Evolutionary conservation across 176 grass and related monocot species (phyloP).

Genomic region (Echinochloa phyllopogon): DNA sequence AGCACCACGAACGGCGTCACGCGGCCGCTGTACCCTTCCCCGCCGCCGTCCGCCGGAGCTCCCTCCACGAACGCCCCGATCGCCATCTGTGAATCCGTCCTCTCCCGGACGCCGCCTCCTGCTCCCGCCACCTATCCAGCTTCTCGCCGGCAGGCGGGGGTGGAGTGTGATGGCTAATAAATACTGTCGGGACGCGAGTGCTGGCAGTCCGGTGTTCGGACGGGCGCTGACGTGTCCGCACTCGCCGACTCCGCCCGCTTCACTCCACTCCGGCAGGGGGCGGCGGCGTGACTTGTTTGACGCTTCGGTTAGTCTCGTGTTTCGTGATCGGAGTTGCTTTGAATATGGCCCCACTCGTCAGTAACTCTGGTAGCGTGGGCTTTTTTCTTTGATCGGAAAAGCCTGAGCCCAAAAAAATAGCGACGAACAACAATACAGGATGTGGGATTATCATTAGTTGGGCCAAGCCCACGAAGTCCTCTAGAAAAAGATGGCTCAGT

Average conservation of each 20-base stretch:
- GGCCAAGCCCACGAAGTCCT: too few species aligned
- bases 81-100: conserved; percentile 36
- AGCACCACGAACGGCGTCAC: conserved; percentile 74
- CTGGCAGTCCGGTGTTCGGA: neutral
- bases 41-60: neutral
- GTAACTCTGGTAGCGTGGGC: too few species aligned
- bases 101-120: neutral
- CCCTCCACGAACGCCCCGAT: conserved; percentile 31
- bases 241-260: neutral
- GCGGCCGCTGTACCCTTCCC: conserved; percentile 61
- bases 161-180: neutral
- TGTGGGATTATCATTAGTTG: too few species aligned
- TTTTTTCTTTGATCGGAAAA: too few species aligned
- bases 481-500: too few species aligned
- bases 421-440: too few species aligned
- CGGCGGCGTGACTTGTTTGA: neutral
- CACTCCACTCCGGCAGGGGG: neutral
- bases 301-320: neutral
- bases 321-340: neutral
- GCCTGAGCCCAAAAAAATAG: too few species aligned
- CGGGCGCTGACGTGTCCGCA: neutral
- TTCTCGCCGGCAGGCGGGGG: neutral
- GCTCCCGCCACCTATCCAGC: neutral
- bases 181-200: neutral
- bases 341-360: too few species aligned